These are phyloP conservation scores for Podospora tetraspora DNA, from an alignment of 495 filamentous ascomycete genomes.

Conservation along the genomic window DNA sequence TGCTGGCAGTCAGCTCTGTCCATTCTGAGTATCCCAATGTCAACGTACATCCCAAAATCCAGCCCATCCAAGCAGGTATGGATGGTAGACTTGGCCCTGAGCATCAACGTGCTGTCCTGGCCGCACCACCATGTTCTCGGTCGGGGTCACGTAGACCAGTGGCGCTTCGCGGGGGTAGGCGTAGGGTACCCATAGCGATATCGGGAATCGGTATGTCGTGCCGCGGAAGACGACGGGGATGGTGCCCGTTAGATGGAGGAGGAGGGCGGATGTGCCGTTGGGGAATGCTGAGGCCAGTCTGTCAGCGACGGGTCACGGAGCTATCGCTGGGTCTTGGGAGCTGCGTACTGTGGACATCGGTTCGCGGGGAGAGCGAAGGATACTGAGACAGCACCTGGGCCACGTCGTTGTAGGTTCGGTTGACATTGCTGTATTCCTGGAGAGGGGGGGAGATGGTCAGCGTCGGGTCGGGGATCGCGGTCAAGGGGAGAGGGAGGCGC, in stretches of 20 bases:
- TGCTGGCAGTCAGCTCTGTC: slow-evolving; percentile 28
- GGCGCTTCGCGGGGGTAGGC: slow-evolving; percentile 82
- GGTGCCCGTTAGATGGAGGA: slow-evolving; percentile 81
- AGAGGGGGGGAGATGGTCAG: slow-evolving; percentile 14
- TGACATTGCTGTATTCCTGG: slow-evolving; percentile 89
- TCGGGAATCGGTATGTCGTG: slow-evolving; percentile 82
- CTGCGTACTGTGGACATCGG: slow-evolving; percentile 86
- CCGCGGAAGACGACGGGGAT: slow-evolving; percentile 85
- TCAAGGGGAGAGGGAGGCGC: slow-evolving; percentile 6
- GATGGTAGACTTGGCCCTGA: slow-evolving; percentile 93
- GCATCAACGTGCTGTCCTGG: slow-evolving; percentile 91
- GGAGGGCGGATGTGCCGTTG: slow-evolving; percentile 77
- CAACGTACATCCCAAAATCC: slow-evolving; percentile 83
- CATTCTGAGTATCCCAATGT: slow-evolving; percentile 9
- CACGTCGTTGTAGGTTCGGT: slow-evolving; percentile 87
- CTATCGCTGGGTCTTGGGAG: not conserved
- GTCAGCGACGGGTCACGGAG: not conserved
- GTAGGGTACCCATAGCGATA: slow-evolving; percentile 93
- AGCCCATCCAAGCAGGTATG: slow-evolving; percentile 84
- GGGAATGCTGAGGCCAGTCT: slow-evolving; percentile 65
- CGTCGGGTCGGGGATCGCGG: not conserved
- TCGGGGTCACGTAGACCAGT: slow-evolving; percentile 80
- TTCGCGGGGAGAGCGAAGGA: slow-evolving; percentile 80
- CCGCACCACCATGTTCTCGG: slow-evolving; percentile 80
- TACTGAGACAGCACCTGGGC: slow-evolving; percentile 75